phyloP scores from a whole-genome alignment of 75 land plant species.

The Picea glauca region DNA sequence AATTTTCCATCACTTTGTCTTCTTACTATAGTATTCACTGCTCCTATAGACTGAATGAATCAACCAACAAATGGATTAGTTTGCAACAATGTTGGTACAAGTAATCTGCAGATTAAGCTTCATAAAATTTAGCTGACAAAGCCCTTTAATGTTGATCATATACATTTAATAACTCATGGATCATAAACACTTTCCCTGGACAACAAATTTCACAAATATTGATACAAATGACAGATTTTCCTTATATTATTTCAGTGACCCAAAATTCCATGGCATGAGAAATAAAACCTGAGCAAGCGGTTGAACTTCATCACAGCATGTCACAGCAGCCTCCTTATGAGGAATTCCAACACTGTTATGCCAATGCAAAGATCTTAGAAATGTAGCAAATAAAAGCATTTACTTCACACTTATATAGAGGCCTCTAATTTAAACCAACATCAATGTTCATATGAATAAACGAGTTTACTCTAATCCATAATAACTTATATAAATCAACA shows the following conservation, averaged over 20 bases:
- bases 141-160: too few relatives aligned
- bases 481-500: too few relatives aligned
- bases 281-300: constrained; percentile 57
- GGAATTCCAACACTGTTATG: constrained; percentile 65
- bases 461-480: too few relatives aligned
- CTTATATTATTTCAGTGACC: neutral
- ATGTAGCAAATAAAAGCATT: constrained; percentile 8
- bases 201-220: constrained; percentile 23
- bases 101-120: constrained; percentile 20
- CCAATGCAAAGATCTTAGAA: neutral
- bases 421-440: neutral
- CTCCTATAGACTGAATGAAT: constrained; percentile 62
- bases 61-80: constrained; percentile 1
- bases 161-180: neutral
- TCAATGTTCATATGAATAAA: neutral
- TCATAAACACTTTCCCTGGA: constrained; percentile 11
- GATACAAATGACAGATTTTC: constrained; percentile 20
- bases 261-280: neutral
- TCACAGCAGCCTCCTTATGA: constrained; percentile 61
- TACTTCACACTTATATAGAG: neutral
- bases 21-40: constrained; percentile 62
- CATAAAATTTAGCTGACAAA: constrained; percentile 4
- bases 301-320: constrained; percentile 76
- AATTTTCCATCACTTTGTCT: constrained; percentile 68
- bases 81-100: neutral